These are phyloP conservation scores for Penicillium frequentans DNA, from an alignment of 2,329 filamentous ascomycete species.

Conservation along the genomic window DNA sequence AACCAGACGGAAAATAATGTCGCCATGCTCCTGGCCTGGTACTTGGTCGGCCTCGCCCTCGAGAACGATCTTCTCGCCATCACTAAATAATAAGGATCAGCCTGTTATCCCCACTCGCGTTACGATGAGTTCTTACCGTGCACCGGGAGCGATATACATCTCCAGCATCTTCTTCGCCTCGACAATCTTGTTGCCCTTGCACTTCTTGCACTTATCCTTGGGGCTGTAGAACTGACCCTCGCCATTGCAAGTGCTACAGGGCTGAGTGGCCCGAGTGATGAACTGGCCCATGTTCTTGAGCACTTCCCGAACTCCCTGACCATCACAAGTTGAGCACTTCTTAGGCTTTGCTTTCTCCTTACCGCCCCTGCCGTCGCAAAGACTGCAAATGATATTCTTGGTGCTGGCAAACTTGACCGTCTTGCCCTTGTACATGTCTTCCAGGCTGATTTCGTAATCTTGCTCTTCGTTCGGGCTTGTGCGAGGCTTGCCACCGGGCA, in stretches of 20 bases:
- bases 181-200: constrained; percentile 85
- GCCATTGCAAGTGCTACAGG: constrained; percentile 81
- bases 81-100: constrained; percentile 38
- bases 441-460: constrained; percentile 84
- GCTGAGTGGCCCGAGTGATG: constrained; percentile 73
- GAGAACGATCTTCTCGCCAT: constrained; percentile 86
- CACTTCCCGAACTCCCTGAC: constrained; percentile 72
- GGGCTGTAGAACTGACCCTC: constrained; percentile 87
- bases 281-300: constrained; percentile 84
- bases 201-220: constrained; percentile 98
- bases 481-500: constrained; percentile 46
- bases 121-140: constrained; percentile 50
- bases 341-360: constrained; percentile 88
- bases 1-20: constrained; percentile 85
- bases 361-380: constrained; percentile 85
- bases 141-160: constrained; percentile 90
- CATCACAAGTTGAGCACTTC: constrained; percentile 80
- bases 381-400: constrained; percentile 85
- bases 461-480: constrained; percentile 84
- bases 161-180: constrained; percentile 93
- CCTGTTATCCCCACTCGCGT: background rate
- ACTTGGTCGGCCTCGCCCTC: constrained; percentile 93
- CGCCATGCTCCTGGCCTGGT: constrained; percentile 84
- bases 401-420: constrained; percentile 95
- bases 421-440: constrained; percentile 98